Evolutionary conservation across 108 stramenopile species (phyloP), one percentile per base, ranked within the genome.

Genomic region (Halocafeteria seosinensis): DNA sequence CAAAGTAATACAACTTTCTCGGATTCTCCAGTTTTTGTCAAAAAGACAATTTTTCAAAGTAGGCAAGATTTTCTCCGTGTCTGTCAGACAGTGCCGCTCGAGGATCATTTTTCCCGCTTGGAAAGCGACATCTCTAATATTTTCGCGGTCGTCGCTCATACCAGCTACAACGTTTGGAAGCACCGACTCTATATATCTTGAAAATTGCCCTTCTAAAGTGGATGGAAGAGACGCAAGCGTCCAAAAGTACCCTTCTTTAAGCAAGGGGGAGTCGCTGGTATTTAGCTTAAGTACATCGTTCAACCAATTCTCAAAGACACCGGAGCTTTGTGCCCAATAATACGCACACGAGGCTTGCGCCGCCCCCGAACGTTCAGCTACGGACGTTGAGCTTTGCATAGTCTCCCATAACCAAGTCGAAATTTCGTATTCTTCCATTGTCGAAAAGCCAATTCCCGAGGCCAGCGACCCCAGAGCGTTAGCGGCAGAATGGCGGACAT

Each of bases 171-270:
- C 73, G 37, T 91, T 85, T 12, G 89, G 90, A 62, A 99, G 79
- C 21, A 88, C 85, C 50, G 52, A 74, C 55, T 86, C 85, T 47
- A 99, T 82, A 35, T 88, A 67, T 12, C 77, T 71, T 25, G 85
- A 74, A 68, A 92, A 98, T 23, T 71, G 83, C 64, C 89, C 85
- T 28, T 35, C 63, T 62, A 94, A 71, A 27, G 86, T 75, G 29
- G 88, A 84, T 0, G 97, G 97, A 55, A 99, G 81, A 70, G 95
- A 99, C n/a, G 88, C 90, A 38, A 99, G 81, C 33, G 95, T 80
- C 98, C 98, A 99, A 13, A 95, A 73, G n/a, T 93, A 87, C 25
- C 98, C 98, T 70, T 99, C 94, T 50, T 94, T 26, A 36, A 63
- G 31, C 9, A 21, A n/a, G n/a, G n/a, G n/a, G n/a, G n/a, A n/a